phyloP scores from a whole-genome alignment of 129 eudicot species.

The Flaveria sonorensis region DNA sequence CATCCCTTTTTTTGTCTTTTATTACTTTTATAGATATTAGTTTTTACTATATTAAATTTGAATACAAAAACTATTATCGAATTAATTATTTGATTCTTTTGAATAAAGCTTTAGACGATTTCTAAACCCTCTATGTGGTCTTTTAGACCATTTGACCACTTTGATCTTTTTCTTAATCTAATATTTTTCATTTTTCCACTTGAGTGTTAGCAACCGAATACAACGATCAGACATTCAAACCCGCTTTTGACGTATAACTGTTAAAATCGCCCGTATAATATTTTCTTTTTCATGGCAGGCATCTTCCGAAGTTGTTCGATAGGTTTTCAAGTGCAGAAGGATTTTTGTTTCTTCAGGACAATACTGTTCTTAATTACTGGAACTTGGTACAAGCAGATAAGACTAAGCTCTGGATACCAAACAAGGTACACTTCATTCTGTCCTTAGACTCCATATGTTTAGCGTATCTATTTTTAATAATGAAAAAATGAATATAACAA shows the following conservation, averaged over 20 bases:
- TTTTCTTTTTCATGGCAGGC: constrained; percentile 48
- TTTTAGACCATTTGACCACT: not conserved
- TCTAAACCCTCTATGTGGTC: not conserved
- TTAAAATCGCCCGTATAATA: not conserved
- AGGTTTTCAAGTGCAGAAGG: constrained; percentile 94
- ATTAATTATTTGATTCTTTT: not conserved
- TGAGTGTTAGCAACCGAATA: not conserved
- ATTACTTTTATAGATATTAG: not conserved
- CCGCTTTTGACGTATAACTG: not conserved
- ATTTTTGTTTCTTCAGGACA: constrained; percentile 81
- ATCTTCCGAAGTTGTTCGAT: constrained; percentile 64
- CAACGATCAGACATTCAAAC: not conserved
- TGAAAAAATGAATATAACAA: not conserved
- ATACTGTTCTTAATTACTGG: constrained; percentile 97
- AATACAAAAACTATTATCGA: not conserved
- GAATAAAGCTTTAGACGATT: not conserved
- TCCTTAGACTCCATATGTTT: not conserved
- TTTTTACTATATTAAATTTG: not conserved
- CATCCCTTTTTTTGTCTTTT: not conserved
- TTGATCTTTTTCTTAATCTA: not conserved
- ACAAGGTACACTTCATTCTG: constrained; percentile 55
- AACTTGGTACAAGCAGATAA: constrained; percentile 90
- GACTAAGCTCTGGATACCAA: constrained; percentile 89
- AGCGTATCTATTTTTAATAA: not conserved
- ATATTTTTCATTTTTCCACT: not conserved